Percentiles rank a stretch among this genome's conserved stretches.
Evolutionary conservation across 1,139 yeast genomes (phyloP).

Genomic region (Blastobotrys aristatus): DNA sequence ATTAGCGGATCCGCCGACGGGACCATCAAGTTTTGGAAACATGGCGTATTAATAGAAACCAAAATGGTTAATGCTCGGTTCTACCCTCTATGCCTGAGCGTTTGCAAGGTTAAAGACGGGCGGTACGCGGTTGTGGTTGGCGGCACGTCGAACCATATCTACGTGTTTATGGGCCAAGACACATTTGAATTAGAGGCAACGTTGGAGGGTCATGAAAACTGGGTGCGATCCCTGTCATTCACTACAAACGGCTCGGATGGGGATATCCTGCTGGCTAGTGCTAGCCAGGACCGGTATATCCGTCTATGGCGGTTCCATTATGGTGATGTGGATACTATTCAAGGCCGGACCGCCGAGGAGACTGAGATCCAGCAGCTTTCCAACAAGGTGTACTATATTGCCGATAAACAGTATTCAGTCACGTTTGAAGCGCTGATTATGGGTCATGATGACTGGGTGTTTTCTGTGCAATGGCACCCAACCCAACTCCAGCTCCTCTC

Average conservation of each 20-base stretch:
- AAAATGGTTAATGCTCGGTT: constrained; percentile 39
- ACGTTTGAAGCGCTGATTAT: constrained; percentile 88
- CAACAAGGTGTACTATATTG: constrained; percentile 29
- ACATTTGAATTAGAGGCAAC: constrained; percentile 41
- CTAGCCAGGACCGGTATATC: constrained; percentile 85
- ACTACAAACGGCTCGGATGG: constrained; percentile 45
- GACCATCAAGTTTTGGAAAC: constrained; percentile 47
- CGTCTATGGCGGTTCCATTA: constrained; percentile 73
- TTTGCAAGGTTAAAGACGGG: constrained; percentile 30
- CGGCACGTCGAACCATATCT: constrained; percentile 65
- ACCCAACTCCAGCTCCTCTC: constrained; percentile 60
- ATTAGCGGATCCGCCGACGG: constrained; percentile 70
- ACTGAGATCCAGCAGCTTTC: constrained; percentile 21
- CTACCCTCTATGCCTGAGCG: constrained; percentile 60
- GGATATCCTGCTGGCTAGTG: constrained; percentile 66
- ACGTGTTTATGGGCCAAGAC: constrained; percentile 39
- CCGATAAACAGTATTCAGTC: constrained; percentile 42
- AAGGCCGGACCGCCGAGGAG: constrained; percentile 19
- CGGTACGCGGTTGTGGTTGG: constrained; percentile 57
- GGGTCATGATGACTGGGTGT: constrained; percentile 99
- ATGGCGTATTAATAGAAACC: constrained; percentile 16
- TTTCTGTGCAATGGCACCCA: constrained; percentile 79
- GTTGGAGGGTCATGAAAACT: constrained; percentile 86
- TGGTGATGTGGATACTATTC: constrained; percentile 38
- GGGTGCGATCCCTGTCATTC: constrained; percentile 74